A percentile compares a stretch with the other conserved stretches of the same genome.
Evolutionary conservation across 257 asterid species (phyloP).

Genomic region (Nicotiana obtusifolia): DNA sequence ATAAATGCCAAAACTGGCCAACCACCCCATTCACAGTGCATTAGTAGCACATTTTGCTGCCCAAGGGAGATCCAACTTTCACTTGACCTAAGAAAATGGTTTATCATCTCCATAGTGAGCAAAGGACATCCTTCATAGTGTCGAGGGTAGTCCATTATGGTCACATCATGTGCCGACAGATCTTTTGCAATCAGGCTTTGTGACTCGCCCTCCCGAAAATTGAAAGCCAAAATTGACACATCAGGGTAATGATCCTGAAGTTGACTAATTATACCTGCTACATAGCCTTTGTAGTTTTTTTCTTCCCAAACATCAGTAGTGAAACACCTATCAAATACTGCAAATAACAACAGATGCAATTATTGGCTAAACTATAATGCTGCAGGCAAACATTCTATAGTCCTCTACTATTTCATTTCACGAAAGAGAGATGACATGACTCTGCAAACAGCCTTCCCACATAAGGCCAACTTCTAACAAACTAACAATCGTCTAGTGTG

Average conservation of each 20-base stretch:
- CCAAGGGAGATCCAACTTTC: slow-evolving; percentile 59
- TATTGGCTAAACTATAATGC: neutral
- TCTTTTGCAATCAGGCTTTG: slow-evolving; percentile 22
- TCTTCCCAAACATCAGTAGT: slow-evolving; percentile 32
- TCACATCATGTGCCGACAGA: slow-evolving; percentile 34
- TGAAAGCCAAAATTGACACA: slow-evolving; percentile 53
- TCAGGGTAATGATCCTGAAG: slow-evolving; percentile 48
- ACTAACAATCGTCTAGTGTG: too few relatives aligned
- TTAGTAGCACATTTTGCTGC: slow-evolving; percentile 49
- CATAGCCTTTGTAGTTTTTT: slow-evolving; percentile 32
- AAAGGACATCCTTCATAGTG: slow-evolving; percentile 43
- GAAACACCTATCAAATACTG: slow-evolving; percentile 73
- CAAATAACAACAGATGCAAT: slow-evolving; percentile 13
- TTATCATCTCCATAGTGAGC: slow-evolving; percentile 56
- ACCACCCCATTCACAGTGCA: slow-evolving; percentile 56
- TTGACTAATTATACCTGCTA: slow-evolving; percentile 36
- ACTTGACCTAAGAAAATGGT: slow-evolving; percentile 49
- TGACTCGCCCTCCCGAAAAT: slow-evolving; percentile 44
- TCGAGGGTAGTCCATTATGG: slow-evolving; percentile 43
- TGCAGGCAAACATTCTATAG: slow-evolving; percentile 7
- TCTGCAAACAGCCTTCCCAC: too few relatives aligned
- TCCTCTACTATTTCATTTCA: neutral
- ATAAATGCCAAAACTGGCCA: slow-evolving; percentile 54
- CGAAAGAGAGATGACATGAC: too few relatives aligned
- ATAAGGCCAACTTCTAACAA: too few relatives aligned